Percentiles rank a stretch among this genome's conserved stretches.
Evolutionary conservation across 176 grass and related monocot species (phyloP).

Genomic region (Bothriochloa decipiens): DNA sequence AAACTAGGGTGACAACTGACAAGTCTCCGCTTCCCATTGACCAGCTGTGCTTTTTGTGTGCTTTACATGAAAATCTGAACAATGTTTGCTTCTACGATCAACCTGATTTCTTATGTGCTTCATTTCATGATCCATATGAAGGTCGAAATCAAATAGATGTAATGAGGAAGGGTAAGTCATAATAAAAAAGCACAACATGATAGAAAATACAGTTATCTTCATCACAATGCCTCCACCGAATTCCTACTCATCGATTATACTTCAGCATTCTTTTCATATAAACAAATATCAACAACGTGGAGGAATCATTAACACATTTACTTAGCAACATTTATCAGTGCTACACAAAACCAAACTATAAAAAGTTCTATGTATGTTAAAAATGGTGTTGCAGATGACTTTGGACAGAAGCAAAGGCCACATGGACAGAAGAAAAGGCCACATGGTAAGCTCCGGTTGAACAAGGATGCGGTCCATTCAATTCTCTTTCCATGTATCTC

Average conservation of each 20-base stretch:
- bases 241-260: not conserved
- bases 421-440: not conserved
- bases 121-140: slow-evolving; percentile 16
- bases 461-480: not conserved
- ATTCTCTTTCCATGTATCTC: slow-evolving; percentile 20
- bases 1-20: slow-evolving; percentile 2
- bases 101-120: slow-evolving; percentile 5
- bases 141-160: not conserved
- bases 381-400: not conserved
- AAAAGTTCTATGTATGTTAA: not conserved
- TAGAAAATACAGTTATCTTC: not conserved
- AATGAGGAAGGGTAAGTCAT: not conserved
- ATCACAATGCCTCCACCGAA: not conserved
- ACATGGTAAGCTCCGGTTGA: not conserved
- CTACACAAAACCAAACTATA: not conserved
- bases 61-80: not conserved
- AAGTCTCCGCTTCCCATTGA: slow-evolving; percentile 1
- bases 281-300: slow-evolving; percentile 11
- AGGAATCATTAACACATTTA: not conserved
- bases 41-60: slow-evolving; percentile 1
- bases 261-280: not conserved
- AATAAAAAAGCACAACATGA: not conserved
- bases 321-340: not conserved
- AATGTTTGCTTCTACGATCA: slow-evolving; percentile 2
- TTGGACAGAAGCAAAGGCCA: slow-evolving; percentile 13